Percentiles rank a stretch among this genome's conserved stretches.
Evolutionary conservation across 1,284 basidiomycete species (phyloP).

Genomic region (Tetrapyrgos nigripes): DNA sequence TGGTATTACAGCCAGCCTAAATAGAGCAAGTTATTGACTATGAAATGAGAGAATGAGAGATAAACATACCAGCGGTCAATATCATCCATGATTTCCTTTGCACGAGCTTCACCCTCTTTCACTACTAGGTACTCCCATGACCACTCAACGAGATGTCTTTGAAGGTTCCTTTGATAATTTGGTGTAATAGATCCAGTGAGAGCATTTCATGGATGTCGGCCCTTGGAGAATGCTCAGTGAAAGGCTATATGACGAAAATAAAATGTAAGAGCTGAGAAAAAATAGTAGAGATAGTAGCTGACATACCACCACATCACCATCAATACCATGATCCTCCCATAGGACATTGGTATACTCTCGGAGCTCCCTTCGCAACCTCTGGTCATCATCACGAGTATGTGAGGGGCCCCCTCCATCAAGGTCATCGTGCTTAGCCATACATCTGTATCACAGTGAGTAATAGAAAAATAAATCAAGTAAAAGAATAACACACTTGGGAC

Average conservation of each 20-base stretch:
- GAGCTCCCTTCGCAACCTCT: not conserved
- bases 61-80: constrained; percentile 32
- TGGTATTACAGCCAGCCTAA: constrained; percentile 8
- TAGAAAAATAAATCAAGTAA: not conserved
- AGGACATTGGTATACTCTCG: constrained; percentile 1
- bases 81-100: constrained; percentile 29
- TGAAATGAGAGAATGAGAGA: not conserved
- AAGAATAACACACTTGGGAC: constrained; percentile 18
- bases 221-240: constrained; percentile 21
- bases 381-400: not conserved
- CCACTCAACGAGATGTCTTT: constrained; percentile 38
- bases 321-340: constrained; percentile 20
- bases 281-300: too few relatives aligned
- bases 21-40: not conserved
- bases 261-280: too few relatives aligned
- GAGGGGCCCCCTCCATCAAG: constrained; percentile 6
- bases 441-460: not conserved
- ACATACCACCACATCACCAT: constrained; percentile 14
- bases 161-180: too few relatives aligned
- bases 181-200: constrained; percentile 36
- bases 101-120: constrained; percentile 19
- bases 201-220: constrained; percentile 35
- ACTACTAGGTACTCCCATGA: constrained; percentile 24
- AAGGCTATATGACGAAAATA: constrained; percentile 18
- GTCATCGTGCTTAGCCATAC: not conserved